phyloP scores from a whole-genome alignment of 2,329 filamentous ascomycete species.

The Botrytis sinoallii region DNA sequence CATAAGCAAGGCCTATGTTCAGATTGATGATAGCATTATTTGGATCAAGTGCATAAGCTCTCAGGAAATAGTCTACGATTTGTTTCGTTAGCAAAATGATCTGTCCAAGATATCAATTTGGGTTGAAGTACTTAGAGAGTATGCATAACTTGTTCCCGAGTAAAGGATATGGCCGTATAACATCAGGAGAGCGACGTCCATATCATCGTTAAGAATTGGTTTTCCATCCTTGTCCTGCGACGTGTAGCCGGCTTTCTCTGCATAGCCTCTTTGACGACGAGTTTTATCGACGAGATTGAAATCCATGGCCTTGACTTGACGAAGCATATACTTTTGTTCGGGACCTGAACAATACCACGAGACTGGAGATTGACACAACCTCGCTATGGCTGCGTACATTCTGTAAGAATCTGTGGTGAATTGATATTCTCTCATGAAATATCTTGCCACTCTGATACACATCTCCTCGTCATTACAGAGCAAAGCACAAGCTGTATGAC shows the following conservation, averaged over 20 bases:
- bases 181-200: conserved; percentile 80
- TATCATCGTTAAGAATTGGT: conserved; percentile 34
- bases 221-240: conserved; percentile 38
- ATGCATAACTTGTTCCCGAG: conserved; percentile 76
- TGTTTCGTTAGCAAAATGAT: conserved; percentile 1
- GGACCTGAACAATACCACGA: conserved; percentile 77
- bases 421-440: conserved; percentile 78
- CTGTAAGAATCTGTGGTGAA: conserved; percentile 81
- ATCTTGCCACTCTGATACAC: conserved; percentile 69
- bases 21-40: conserved; percentile 76
- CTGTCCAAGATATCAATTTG: background rate
- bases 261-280: conserved; percentile 44
- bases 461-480: conserved; percentile 76
- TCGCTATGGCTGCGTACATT: conserved; percentile 75
- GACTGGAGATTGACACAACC: conserved; percentile 68
- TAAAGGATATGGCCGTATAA: conserved; percentile 90
- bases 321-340: conserved; percentile 84
- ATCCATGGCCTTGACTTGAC: conserved; percentile 90
- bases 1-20: conserved; percentile 77
- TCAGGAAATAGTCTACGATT: conserved; percentile 74
- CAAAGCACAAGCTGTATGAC: conserved; percentile 69
- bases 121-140: conserved; percentile 63
- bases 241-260: conserved; percentile 43
- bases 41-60: conserved; percentile 71
- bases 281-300: conserved; percentile 56